Evolutionary conservation across 495 filamentous ascomycete genomes (phyloP).

Genomic region (Wilcoxina mikolae): DNA sequence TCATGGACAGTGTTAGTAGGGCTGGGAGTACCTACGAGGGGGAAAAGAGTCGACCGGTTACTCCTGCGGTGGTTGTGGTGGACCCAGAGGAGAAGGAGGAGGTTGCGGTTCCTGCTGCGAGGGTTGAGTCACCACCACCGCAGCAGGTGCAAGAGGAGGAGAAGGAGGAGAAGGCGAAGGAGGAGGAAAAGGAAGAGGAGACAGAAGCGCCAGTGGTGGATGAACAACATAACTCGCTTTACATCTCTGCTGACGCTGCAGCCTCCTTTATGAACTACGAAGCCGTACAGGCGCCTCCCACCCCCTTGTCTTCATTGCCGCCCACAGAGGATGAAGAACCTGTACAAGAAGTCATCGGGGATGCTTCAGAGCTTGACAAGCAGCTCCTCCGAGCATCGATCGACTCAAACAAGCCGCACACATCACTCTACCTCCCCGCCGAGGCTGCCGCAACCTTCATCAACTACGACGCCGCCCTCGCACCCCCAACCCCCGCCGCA

Average conservation of each 20-base stretch:
- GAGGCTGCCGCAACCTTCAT: not conserved
- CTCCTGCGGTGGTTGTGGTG: not conserved
- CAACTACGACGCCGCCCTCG: not conserved
- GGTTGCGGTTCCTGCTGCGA: not conserved
- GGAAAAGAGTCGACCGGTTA: slow-evolving; percentile 1
- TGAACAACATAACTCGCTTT: slow-evolving; percentile 2
- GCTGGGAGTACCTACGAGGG: not conserved
- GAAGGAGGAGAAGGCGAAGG: not conserved
- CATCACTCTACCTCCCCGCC: not conserved
- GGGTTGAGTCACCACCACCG: not conserved
- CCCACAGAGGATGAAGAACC: not conserved
- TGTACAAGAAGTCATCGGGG: not conserved
- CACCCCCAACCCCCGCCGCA: not conserved
- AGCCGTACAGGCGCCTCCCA: not conserved
- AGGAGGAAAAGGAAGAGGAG: not conserved
- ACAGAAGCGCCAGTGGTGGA: not conserved
- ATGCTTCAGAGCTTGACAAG: not conserved
- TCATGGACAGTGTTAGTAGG: slow-evolving; percentile 4
- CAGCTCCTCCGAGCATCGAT: not conserved
- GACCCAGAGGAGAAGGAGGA: not conserved
- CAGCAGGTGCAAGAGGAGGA: not conserved
- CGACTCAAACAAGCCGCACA: not conserved
- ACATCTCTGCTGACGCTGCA: not conserved
- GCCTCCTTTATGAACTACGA: slow-evolving; percentile 1
- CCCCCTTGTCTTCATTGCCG: not conserved